Conservation (phyloP, 306 rosid species). For the Medicago lupulina region DNA sequence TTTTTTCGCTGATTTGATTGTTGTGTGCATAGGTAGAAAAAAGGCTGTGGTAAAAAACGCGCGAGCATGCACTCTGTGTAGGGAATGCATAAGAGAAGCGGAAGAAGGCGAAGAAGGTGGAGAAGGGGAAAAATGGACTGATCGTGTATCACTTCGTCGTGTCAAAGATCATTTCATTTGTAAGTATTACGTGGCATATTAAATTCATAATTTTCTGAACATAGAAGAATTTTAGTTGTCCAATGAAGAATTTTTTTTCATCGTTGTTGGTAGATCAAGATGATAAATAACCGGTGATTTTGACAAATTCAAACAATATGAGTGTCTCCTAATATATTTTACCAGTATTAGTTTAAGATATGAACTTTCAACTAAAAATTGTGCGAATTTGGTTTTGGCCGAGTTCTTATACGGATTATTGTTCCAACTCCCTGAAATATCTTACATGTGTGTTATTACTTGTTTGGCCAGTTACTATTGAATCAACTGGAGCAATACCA, state of each 20-base stretch:
- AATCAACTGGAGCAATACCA: conserved; percentile 88
- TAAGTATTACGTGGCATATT: conserved; percentile 54
- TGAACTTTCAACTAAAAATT: neutral
- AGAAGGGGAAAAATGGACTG: conserved; percentile 74
- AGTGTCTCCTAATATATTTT: neutral
- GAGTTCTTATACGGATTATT: conserved; percentile 11
- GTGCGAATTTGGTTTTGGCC: conserved; percentile 11
- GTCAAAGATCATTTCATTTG: conserved; percentile 92
- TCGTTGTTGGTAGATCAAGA: too few relatives aligned
- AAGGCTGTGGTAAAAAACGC: conserved; percentile 75
- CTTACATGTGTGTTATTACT: conserved; percentile 22
- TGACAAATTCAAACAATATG: too few relatives aligned
- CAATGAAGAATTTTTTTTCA: too few relatives aligned
- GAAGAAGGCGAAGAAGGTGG: conserved; percentile 69
- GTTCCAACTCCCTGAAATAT: conserved; percentile 6
- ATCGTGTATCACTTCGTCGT: conserved; percentile 76
- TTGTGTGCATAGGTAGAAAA: conserved; percentile 63
- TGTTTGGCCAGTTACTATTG: conserved; percentile 66
- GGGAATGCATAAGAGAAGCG: conserved; percentile 97
- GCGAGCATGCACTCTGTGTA: conserved; percentile 84
- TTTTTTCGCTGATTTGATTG: conserved; percentile 37
- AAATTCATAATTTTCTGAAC: conserved; percentile 25
- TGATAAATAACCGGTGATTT: too few relatives aligned
- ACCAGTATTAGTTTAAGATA: neutral
- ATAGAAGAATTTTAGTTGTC: too few relatives aligned